phyloP scores from a whole-genome alignment of 2,329 filamentous ascomycete genomes.

The Fulvia fulva region DNA sequence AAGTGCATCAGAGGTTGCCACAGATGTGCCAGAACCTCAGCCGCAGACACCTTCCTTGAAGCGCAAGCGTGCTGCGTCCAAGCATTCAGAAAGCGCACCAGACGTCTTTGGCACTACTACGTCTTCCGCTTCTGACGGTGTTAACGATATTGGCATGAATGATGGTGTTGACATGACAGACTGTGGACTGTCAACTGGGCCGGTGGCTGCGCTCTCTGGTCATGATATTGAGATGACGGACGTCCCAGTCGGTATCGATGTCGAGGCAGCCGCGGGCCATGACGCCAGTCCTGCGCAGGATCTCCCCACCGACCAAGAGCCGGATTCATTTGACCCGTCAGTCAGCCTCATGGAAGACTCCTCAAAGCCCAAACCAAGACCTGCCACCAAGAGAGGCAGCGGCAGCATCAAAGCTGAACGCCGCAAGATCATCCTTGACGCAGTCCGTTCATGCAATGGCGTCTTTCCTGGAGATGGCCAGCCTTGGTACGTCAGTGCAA shows the following conservation, averaged over 20 bases:
- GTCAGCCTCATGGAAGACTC: neutral
- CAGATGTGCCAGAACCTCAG: neutral
- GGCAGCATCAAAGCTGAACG: slow-evolving; percentile 46
- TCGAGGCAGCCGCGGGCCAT: neutral
- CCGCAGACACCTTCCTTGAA: neutral
- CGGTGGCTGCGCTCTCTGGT: neutral
- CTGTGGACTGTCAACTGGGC: too few species aligned
- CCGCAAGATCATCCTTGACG: slow-evolving; percentile 51
- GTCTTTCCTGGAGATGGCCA: slow-evolving; percentile 54
- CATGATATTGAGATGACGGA: neutral
- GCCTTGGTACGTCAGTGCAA: slow-evolving; percentile 53
- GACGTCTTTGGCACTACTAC: neutral
- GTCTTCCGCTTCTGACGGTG: neutral
- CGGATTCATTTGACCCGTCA: neutral
- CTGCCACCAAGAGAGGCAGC: slow-evolving; percentile 16
- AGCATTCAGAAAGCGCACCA: neutral
- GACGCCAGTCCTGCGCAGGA: neutral
- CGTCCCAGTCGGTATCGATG: neutral
- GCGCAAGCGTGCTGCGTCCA: neutral
- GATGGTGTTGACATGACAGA: too few species aligned
- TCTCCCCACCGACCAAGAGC: neutral
- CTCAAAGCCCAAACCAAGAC: neutral
- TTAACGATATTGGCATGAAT: too few species aligned
- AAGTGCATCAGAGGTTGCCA: neutral
- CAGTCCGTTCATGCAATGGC: slow-evolving; percentile 52